Percentiles rank a stretch among this genome's conserved stretches.
Conservation (phyloP, 192 early-diverging fungal species). For the Piromyces finnis region DNA sequence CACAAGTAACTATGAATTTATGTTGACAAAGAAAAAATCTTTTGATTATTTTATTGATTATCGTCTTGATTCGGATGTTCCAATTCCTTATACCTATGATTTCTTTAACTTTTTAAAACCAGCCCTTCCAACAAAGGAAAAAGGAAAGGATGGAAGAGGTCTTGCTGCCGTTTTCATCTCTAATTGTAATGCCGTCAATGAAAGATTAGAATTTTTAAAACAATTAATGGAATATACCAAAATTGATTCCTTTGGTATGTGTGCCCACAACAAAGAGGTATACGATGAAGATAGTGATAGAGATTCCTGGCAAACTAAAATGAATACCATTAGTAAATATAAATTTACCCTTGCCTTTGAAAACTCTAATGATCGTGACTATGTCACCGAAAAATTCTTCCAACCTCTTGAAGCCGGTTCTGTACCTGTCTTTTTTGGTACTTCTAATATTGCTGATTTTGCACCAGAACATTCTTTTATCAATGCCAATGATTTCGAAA, state of each 20-base stretch:
- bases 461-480: not conserved
- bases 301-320: not conserved
- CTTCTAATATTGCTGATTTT: not conserved
- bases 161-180: not conserved
- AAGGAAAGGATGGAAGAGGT: not conserved
- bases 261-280: not conserved
- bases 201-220: not conserved
- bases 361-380: not conserved
- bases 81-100: not conserved
- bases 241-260: not conserved
- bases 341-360: not conserved
- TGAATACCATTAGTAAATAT: not conserved
- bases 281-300: not conserved
- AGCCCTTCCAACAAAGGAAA: not conserved
- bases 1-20: not conserved
- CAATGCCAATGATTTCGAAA: not conserved
- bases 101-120: not conserved
- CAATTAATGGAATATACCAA: not conserved
- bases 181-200: not conserved
- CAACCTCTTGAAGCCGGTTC: not conserved
- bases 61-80: slow-evolving; percentile 1
- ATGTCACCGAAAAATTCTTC: slow-evolving; percentile 1
- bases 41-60: not conserved
- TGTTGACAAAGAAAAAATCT: not conserved
- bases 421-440: not conserved